A percentile compares a stretch with the other conserved stretches of the same genome.
Conservation (phyloP, 163 green algal species). For the Picocystis sp. region DNA sequence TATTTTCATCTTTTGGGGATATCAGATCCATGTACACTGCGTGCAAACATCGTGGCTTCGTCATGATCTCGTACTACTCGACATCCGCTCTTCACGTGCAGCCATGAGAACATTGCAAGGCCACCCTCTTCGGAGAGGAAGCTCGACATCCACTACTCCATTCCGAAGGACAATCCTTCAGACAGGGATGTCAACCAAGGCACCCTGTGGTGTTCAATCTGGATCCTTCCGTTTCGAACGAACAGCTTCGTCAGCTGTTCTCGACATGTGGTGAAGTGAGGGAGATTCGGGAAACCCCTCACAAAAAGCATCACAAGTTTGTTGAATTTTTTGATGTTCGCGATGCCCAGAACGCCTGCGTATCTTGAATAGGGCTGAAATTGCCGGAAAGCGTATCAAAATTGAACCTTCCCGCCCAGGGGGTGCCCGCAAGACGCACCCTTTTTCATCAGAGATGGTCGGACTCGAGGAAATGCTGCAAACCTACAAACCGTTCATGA, state of each 20-base stretch:
- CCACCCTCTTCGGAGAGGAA: constrained; percentile 19
- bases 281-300: constrained; percentile 24
- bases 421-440: background rate
- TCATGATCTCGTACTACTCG: constrained; percentile 77
- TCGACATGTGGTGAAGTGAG: constrained; percentile 66
- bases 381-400: constrained; percentile 25
- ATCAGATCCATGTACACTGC: constrained; percentile 61
- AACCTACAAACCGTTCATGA: too few species aligned
- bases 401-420: constrained; percentile 17
- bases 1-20: constrained; percentile 55
- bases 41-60: constrained; percentile 54
- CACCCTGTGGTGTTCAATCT: constrained; percentile 67
- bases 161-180: constrained; percentile 30
- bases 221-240: constrained; percentile 38
- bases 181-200: constrained; percentile 47
- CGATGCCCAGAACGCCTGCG: constrained; percentile 45
- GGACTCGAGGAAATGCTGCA: too few species aligned
- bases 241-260: constrained; percentile 61
- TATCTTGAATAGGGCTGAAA: constrained; percentile 19
- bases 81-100: constrained; percentile 49
- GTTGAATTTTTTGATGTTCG: constrained; percentile 81
- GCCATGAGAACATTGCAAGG: constrained; percentile 46
- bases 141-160: constrained; percentile 47
- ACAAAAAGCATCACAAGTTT: constrained; percentile 42
- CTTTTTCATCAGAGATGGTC: too few species aligned